Evolutionary conservation across 177 flowering plant species (phyloP).

Genomic region (Tripterygium wilfordii): DNA sequence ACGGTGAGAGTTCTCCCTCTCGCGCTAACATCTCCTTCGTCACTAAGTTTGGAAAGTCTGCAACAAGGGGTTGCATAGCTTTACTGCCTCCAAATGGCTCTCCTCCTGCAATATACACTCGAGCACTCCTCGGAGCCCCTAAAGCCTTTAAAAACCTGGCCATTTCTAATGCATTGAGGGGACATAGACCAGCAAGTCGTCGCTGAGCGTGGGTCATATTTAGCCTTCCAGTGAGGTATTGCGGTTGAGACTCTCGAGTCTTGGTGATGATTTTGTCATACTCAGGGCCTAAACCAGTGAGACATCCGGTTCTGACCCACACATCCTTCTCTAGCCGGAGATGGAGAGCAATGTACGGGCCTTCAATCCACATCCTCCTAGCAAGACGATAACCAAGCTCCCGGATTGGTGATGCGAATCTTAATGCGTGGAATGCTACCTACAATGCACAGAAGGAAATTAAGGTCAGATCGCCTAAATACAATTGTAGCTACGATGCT

Average conservation of each 20-base stretch:
- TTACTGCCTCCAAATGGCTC: conserved; percentile 54
- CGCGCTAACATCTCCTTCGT: conserved; percentile 49
- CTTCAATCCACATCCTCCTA: conserved; percentile 69
- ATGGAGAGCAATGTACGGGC: conserved; percentile 77
- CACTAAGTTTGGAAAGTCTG: conserved; percentile 47
- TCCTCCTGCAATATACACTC: conserved; percentile 68
- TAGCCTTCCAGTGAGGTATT: conserved; percentile 45
- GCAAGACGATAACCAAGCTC: conserved; percentile 59
- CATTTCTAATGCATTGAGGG: conserved; percentile 54
- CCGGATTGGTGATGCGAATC: conserved; percentile 49
- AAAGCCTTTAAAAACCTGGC: conserved; percentile 69
- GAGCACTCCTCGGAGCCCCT: conserved; percentile 52
- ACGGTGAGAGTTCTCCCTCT: conserved; percentile 50
- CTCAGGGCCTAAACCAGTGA: conserved; percentile 44
- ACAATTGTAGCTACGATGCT: no score
- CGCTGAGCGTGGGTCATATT: conserved; percentile 42
- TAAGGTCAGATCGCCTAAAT: not conserved
- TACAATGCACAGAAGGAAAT: conserved; percentile 11
- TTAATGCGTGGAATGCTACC: conserved; percentile 82
- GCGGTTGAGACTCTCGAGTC: conserved; percentile 29
- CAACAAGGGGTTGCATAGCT: conserved; percentile 47
- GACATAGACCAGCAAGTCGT: conserved; percentile 61
- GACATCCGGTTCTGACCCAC: conserved; percentile 79
- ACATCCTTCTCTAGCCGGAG: conserved; percentile 79
- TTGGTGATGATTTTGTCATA: conserved; percentile 31